Percentiles rank a stretch among this genome's conserved stretches.
Evolutionary conservation across 768 basidiomycete species (phyloP).

Genomic region (Boletus coccyginus): DNA sequence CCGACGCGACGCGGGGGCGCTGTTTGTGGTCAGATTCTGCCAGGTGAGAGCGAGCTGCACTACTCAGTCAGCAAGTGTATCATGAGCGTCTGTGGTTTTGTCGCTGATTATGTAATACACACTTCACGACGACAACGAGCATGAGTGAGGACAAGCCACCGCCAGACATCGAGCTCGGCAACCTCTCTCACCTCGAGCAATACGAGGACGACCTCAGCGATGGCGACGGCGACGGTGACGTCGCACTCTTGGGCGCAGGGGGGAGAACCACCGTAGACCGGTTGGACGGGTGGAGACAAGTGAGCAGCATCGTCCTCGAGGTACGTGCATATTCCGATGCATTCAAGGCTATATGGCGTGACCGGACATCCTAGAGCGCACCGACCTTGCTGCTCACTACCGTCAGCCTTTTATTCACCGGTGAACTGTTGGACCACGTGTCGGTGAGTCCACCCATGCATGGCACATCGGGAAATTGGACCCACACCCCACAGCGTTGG

Average conservation of each 20-base stretch:
- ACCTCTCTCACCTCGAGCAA: not conserved
- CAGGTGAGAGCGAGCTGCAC: too few relatives aligned
- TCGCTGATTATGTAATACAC: constrained; percentile 25
- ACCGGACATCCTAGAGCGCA: constrained; percentile 55
- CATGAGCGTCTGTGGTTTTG: constrained; percentile 30
- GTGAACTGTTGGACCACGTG: constrained; percentile 83
- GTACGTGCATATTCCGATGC: constrained; percentile 37
- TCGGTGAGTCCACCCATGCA: constrained; percentile 53
- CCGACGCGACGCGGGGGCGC: constrained; percentile 5
- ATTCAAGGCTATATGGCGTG: not conserved
- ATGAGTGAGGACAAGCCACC: constrained; percentile 1
- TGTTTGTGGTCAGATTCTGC: not conserved
- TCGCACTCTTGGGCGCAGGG: constrained; percentile 42
- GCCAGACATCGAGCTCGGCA: not conserved
- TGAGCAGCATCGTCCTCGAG: constrained; percentile 66
- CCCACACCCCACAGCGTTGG: constrained; percentile 61
- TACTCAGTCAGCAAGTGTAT: constrained; percentile 1
- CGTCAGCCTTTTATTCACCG: constrained; percentile 83
- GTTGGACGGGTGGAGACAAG: constrained; percentile 47
- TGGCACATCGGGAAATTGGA: not conserved
- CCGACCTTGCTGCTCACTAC: constrained; percentile 86
- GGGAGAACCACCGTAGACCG: too few relatives aligned
- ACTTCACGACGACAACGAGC: constrained; percentile 8
- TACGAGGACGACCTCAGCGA: not conserved
- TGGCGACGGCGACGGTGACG: constrained; percentile 38